A percentile compares a stretch with the other conserved stretches of the same genome.
These are phyloP conservation scores for Sporisorium graminicola DNA, from an alignment of 1,284 basidiomycete genomes.

Conservation along the genomic window DNA sequence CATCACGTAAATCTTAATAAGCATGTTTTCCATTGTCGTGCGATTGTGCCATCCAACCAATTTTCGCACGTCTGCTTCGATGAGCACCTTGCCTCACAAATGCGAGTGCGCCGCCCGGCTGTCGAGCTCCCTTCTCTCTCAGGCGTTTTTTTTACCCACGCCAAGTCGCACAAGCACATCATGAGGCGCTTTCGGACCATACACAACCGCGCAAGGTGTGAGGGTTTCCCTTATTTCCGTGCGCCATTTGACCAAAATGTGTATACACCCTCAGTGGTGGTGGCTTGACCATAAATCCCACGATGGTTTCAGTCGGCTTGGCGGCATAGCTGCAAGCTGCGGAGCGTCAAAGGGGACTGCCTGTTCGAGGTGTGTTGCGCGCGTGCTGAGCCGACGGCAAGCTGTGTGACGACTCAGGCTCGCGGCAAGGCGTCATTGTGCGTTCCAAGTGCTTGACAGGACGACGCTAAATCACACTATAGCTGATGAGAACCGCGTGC, in stretches of 20 bases:
- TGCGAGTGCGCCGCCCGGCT: not conserved
- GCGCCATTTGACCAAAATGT: slow-evolving; percentile 1
- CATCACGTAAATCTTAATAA: slow-evolving; percentile 1
- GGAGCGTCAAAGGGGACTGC: not conserved
- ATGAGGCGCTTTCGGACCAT: not conserved
- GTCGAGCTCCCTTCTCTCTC: not conserved
- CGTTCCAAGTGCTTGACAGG: not conserved
- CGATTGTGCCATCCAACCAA: not conserved
- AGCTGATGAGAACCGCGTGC: not conserved
- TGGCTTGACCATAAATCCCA: not conserved
- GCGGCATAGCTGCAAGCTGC: not conserved
- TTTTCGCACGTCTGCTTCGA: not conserved
- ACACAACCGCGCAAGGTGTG: not conserved
- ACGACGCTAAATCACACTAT: not conserved
- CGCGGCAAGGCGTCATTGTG: slow-evolving; percentile 1
- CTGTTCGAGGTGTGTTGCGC: no score
- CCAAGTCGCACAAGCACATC: slow-evolving; percentile 1
- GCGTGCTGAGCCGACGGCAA: no score
- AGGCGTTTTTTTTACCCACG: not conserved
- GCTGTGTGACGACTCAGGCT: slow-evolving; percentile 1
- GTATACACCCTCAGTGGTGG: not conserved
- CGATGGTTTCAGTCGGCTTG: slow-evolving; percentile 4
- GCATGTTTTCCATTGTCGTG: not conserved
- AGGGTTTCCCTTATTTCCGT: not conserved
- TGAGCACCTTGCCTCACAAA: not conserved